Evolutionary conservation across 2,329 filamentous ascomycete genomes (phyloP), one percentile per base, ranked within the genome.

Genomic region (Pyricularia sp.): DNA sequence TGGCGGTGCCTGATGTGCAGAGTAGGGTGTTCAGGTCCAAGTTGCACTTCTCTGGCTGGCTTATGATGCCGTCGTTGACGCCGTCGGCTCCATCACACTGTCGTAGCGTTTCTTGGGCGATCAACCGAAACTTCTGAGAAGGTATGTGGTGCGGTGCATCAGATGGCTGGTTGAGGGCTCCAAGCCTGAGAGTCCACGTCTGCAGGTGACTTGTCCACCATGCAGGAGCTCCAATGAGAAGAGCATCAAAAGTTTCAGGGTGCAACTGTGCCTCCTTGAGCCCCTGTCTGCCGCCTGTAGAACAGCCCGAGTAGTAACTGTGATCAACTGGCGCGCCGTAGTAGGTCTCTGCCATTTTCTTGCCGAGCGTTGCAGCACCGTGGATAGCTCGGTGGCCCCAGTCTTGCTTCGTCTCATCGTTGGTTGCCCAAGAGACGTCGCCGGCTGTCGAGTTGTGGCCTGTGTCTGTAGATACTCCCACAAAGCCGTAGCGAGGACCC

Each of bases 211-310:
- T 76, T 0, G 79, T 81, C 69, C 74, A 74, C 76, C 72, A 83
- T 31, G 71, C 83, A n/a, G 81, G 79, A 2, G 77, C 79, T 0
- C 84, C 84, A 7, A 85, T 81, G 0, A 87, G 76, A n/a, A 86
- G 80, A 14, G 85, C 86, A 70, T 88, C 85, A 70, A 88, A 88
- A 68, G 85, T 84, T 20, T 85, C 81, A 0, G 86, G 84, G 70
- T 81, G 83, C 23, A 79, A 72, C 72, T 88, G 82, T 3, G 84
- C 78, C 69, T 85, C 82, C 68, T 82, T 84, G 14, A 88, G 76
- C 9, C 86, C 86, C 75, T 89, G 86, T 0, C 86, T 79, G 0
- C 87, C 87, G 28, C 87, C 86, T 0, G 86, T 88, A 0, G 85
- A 87, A 73, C 86, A 88, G 55, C 85, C 86, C 9, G 81, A 78